Conservation (phyloP, 1,284 basidiomycete genomes). For the Golubevia sp. region DNA sequence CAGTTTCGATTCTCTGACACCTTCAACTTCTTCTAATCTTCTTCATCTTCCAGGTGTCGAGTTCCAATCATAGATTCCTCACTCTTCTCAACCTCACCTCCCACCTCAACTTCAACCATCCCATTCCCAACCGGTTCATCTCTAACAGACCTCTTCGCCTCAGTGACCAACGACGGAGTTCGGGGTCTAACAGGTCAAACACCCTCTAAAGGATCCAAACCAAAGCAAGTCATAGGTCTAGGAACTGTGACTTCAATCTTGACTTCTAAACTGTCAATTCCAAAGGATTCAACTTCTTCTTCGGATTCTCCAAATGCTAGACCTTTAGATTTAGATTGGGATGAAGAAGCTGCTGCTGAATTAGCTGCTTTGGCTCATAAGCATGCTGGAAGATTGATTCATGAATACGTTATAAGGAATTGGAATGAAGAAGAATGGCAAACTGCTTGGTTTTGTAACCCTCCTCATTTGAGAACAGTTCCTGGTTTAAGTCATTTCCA, state of each 20-base stretch:
- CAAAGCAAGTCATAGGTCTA: not conserved
- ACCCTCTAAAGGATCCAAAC: not conserved
- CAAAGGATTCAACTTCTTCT: not conserved
- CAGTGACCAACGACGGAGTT: slow-evolving; percentile 37
- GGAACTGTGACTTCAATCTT: not conserved
- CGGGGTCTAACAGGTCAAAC: slow-evolving; percentile 23
- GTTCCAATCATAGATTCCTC: no score
- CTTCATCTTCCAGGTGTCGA: no score
- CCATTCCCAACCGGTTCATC: not conserved
- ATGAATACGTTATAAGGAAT: not conserved
- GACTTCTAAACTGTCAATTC: not conserved
- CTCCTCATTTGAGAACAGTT: slow-evolving; percentile 36
- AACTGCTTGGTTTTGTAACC: slow-evolving; percentile 46
- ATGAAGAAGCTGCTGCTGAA: not conserved
- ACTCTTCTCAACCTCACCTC: no score
- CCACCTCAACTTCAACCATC: no score
- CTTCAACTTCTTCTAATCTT: no score
- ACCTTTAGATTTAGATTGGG: not conserved
- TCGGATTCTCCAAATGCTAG: not conserved
- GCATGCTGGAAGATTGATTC: not conserved
- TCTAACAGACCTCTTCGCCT: slow-evolving; percentile 21
- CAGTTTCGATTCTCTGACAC: no score
- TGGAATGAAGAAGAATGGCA: not conserved
- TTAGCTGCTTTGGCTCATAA: not conserved
- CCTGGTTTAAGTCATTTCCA: slow-evolving; percentile 19